Evolutionary conservation across 495 filamentous ascomycete species (phyloP).

Genomic region (Podospora comata): DNA sequence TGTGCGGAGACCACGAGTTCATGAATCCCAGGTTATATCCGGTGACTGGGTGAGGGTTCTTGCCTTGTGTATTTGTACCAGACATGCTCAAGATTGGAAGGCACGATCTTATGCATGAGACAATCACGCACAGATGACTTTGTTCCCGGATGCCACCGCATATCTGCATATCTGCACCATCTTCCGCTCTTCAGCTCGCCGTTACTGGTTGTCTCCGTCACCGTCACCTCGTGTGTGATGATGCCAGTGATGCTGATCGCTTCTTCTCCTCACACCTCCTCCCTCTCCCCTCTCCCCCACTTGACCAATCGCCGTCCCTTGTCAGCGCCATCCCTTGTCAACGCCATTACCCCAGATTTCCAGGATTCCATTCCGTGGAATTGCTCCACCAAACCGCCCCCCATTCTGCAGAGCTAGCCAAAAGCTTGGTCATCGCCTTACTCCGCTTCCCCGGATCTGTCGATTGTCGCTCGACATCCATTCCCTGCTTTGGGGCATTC

Average conservation of each 20-base stretch:
- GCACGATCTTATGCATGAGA: background rate
- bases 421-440: constrained; percentile 1
- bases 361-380: background rate
- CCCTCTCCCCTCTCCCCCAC: background rate
- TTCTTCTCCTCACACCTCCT: background rate
- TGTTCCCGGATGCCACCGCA: background rate
- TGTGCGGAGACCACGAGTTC: too few relatives aligned
- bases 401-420: background rate
- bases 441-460: constrained; percentile 6
- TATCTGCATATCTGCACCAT: background rate
- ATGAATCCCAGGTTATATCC: too few relatives aligned
- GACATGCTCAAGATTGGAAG: background rate
- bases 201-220: background rate
- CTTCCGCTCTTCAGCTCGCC: constrained; percentile 5
- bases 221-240: background rate
- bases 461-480: background rate
- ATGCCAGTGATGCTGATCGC: constrained; percentile 11
- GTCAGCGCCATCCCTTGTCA: background rate
- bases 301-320: background rate
- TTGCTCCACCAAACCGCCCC: background rate
- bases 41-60: too few relatives aligned
- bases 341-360: background rate
- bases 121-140: background rate
- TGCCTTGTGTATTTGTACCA: too few relatives aligned
- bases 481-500: background rate